Percentiles rank a stretch among this genome's conserved stretches.
Evolutionary conservation across 2,329 filamentous ascomycete genomes (phyloP).

Genomic region (Biscogniauxia marginata): DNA sequence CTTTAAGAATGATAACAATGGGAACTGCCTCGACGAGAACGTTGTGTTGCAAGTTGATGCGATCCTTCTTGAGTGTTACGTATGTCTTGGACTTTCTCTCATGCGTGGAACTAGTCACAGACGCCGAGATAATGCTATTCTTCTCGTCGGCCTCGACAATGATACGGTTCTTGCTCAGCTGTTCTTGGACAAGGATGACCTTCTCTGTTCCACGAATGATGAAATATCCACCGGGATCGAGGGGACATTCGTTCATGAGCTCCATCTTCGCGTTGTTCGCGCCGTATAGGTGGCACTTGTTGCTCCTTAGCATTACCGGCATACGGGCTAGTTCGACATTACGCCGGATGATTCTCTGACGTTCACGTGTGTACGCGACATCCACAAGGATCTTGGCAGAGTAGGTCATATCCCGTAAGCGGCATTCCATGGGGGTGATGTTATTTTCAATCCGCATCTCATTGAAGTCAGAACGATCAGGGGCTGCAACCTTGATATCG

Average conservation of each 20-base stretch:
- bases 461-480: conserved; percentile 75
- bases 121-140: conserved; percentile 91
- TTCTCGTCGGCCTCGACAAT: conserved; percentile 93
- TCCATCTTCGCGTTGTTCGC: conserved; percentile 89
- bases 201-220: conserved; percentile 98
- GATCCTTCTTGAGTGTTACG: conserved; percentile 89
- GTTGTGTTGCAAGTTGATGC: conserved; percentile 87
- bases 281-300: conserved; percentile 81
- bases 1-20: conserved; percentile 89
- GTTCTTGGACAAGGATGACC: conserved; percentile 97
- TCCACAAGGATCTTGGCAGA: conserved; percentile 92
- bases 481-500: conserved; percentile 82
- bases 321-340: conserved; percentile 83
- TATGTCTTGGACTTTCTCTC: conserved; percentile 98
- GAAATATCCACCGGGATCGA: conserved; percentile 97
- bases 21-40: conserved; percentile 92
- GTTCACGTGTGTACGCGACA: conserved; percentile 83
- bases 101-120: conserved; percentile 95
- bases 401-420: conserved; percentile 96
- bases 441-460: conserved; percentile 67
- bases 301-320: conserved; percentile 95
- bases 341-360: conserved; percentile 69
- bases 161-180: conserved; percentile 97
- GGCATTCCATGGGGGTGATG: conserved; percentile 94
- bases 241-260: conserved; percentile 86